These are phyloP conservation scores for Clonostachys byssicola DNA, from an alignment of 2,329 filamentous ascomycete genomes.

Conservation along the genomic window DNA sequence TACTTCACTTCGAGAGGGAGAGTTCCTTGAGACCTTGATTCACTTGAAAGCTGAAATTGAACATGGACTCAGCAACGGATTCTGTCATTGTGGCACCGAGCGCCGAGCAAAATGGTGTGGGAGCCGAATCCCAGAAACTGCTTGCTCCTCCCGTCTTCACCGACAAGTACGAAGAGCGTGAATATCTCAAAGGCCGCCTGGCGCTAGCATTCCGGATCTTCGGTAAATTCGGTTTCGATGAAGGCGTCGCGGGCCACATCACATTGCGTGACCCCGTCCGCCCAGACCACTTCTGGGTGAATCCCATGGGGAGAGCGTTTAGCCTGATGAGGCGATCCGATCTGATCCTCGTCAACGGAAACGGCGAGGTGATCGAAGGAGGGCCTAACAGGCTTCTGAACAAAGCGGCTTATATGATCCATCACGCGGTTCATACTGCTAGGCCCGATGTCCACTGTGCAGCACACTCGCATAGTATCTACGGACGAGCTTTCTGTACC, in stretches of 20 bases:
- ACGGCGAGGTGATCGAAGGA: constrained; percentile 59
- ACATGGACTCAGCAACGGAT: no score
- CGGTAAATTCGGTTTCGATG: constrained; percentile 42
- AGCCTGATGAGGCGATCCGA: constrained; percentile 55
- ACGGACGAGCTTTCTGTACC: constrained; percentile 54
- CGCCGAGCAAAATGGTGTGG: no score
- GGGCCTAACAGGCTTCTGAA: constrained; percentile 26
- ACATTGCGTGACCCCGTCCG: constrained; percentile 58
- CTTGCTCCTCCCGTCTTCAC: constrained; percentile 43
- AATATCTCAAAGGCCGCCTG: constrained; percentile 32
- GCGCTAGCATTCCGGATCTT: constrained; percentile 42
- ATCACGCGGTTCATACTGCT: constrained; percentile 44
- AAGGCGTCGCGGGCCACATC: constrained; percentile 64
- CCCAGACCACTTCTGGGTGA: constrained; percentile 60
- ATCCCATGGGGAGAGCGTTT: constrained; percentile 42
- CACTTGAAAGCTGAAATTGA: no score
- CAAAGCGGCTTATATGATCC: constrained; percentile 14
- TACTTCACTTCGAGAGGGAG: no score
- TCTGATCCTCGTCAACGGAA: constrained; percentile 61
- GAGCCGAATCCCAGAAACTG: no score
- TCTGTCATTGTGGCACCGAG: no score
- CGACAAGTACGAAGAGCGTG: constrained; percentile 31
- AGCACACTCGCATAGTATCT: constrained; percentile 49
- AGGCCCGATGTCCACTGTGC: constrained; percentile 50
- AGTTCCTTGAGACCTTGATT: no score